Evolutionary conservation across 805 yeast species (phyloP), one percentile per base, ranked within the genome.

Genomic region (Starmerella etchellsii): DNA sequence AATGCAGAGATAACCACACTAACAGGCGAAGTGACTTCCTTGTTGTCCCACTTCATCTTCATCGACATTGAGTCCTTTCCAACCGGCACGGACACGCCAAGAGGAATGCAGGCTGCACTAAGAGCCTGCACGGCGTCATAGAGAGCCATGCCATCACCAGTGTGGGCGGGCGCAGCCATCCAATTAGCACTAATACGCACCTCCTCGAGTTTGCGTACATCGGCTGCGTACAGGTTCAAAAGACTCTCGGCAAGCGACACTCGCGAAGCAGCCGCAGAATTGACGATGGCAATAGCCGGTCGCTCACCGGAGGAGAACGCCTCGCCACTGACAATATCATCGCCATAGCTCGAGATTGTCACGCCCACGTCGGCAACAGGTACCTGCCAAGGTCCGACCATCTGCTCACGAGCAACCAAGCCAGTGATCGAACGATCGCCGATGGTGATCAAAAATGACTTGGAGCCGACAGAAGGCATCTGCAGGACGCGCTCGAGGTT

Each of bases 301-400:
- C 81, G 79, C 66, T 91, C 99, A 51, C 99, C 99, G 84, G 85
- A 78, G 2, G 97, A 87, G 65, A 91, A 65, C 8, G 97, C 95
- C 66, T 91, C 99, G 68, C 99, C 99, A n/a, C 93, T 78, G 47
- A 78, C 61, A 38, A 80, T 59, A 5, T 70, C 67, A 39, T 76
- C 80, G 57, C 95, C 95, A 38, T 84, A 69, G 1, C 95, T 81
- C 0, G 96, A 78, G 44, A 81, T 80, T 20, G 97, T 87, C 40
- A 91, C 95, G 65, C 95, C 97, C 41, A 87, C 96, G 59, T 91
- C 97, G 15, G 97, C 91, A 25, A 91, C 97, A 36, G 99, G 98
- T 9, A 81, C 91, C 69, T 91, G 99, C 97, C 97, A 91, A 58
- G 97, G 97, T 30, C 98, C 98, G 45, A 91, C 97, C 78, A 87